These are phyloP conservation scores for Conticribra guillardii DNA, from an alignment of 108 stramenopile genomes.

Conservation along the genomic window DNA sequence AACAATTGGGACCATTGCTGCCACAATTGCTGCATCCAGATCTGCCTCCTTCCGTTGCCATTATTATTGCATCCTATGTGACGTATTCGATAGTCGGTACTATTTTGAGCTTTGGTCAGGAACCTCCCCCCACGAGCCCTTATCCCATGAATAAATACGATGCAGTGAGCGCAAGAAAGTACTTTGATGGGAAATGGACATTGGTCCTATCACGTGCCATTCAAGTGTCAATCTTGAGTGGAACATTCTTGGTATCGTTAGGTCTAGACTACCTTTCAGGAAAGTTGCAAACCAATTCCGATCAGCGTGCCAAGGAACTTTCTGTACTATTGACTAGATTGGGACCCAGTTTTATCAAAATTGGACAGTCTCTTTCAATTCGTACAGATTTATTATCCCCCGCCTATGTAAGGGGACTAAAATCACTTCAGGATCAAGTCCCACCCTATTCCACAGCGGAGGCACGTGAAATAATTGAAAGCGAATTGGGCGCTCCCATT, in stretches of 20 bases:
- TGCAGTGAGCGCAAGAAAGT: conserved; percentile 60
- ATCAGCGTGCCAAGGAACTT: conserved; percentile 70
- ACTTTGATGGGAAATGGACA: conserved; percentile 59
- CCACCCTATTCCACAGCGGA: conserved; percentile 79
- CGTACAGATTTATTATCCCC: conserved; percentile 91
- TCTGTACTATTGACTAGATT: conserved; percentile 66
- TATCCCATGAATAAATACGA: conserved; percentile 78
- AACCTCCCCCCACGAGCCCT: conserved; percentile 52
- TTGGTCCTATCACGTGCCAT: conserved; percentile 52
- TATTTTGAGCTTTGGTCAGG: conserved; percentile 25
- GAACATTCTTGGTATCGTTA: conserved; percentile 41
- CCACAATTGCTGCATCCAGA: not conserved
- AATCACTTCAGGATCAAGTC: conserved; percentile 90
- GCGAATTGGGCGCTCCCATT: conserved; percentile 79
- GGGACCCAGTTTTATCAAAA: conserved; percentile 89
- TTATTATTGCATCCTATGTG: conserved; percentile 33
- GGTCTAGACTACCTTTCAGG: conserved; percentile 45
- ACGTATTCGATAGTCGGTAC: conserved; percentile 38
- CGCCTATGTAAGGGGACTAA: conserved; percentile 82
- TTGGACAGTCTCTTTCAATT: conserved; percentile 95
- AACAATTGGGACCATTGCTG: conserved; percentile 5
- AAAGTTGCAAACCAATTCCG: conserved; percentile 57
- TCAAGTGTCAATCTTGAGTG: conserved; percentile 56
- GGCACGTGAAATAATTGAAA: conserved; percentile 83
- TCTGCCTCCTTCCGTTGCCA: conserved; percentile 27